These are phyloP conservation scores for Carpinus fangiana DNA, from an alignment of 306 rosid species.

Conservation along the genomic window DNA sequence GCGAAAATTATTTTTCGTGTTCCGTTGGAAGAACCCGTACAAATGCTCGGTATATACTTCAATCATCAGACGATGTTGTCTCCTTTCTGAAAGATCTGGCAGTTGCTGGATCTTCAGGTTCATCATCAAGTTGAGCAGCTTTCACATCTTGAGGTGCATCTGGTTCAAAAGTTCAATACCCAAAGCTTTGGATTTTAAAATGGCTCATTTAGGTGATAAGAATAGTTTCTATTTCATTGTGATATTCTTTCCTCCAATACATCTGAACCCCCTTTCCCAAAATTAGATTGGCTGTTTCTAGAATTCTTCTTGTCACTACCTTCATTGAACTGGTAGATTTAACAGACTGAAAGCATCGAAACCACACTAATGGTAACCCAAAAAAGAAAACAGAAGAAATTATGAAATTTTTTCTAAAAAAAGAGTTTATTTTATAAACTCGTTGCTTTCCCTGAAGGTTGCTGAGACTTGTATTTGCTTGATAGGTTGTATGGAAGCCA, in stretches of 20 bases:
- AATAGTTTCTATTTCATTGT: neutral
- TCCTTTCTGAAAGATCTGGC: conserved; percentile 64
- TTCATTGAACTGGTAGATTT: neutral
- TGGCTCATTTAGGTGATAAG: neutral
- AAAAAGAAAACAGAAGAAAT: neutral
- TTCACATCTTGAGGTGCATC: neutral
- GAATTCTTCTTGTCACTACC: neutral
- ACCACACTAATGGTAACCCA: neutral
- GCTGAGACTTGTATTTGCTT: no score
- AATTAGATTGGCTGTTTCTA: neutral
- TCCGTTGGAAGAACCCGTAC: conserved; percentile 79
- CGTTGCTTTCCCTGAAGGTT: no score
- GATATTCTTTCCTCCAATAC: conserved; percentile 6
- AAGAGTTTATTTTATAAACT: no score
- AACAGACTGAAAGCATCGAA: conserved; percentile 6
- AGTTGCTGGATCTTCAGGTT: conserved; percentile 27
- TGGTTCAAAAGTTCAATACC: conserved; percentile 9
- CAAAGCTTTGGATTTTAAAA: neutral
- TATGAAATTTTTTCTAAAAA: neutral
- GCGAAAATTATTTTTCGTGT: conserved; percentile 92
- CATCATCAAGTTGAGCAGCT: conserved; percentile 1
- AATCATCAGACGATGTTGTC: conserved; percentile 70
- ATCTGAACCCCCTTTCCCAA: neutral
- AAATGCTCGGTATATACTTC: conserved; percentile 72
- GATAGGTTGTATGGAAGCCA: no score